These are phyloP conservation scores for Daucus carota DNA, from an alignment of 129 eudicot species.

Conservation along the genomic window DNA sequence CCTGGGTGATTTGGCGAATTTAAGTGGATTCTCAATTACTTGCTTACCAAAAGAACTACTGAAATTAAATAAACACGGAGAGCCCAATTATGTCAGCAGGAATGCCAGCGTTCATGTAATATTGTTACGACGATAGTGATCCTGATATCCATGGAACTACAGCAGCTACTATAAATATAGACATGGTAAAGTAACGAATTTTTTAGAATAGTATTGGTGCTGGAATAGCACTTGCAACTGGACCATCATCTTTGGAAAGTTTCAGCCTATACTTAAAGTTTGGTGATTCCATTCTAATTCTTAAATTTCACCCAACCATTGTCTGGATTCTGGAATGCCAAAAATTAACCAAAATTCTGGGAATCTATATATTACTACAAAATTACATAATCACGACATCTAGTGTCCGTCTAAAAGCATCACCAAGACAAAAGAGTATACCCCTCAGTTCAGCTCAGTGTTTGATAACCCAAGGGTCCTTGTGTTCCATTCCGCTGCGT, in stretches of 20 bases:
- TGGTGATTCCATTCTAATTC: neutral
- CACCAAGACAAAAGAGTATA: neutral
- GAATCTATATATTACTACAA: neutral
- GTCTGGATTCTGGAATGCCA: neutral
- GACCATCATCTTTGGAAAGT: neutral
- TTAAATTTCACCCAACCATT: neutral
- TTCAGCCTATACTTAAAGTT: neutral
- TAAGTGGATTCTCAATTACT: no score
- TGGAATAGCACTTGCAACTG: neutral
- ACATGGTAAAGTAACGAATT: neutral
- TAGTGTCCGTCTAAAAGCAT: neutral
- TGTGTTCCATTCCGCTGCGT: conserved; percentile 34
- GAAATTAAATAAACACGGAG: no score
- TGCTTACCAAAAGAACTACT: no score
- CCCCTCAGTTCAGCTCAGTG: conserved; percentile 47
- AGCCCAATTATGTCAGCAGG: no score
- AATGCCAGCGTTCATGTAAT: no score
- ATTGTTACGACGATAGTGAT: neutral
- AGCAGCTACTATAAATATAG: neutral
- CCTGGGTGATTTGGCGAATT: no score
- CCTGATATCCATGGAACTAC: neutral
- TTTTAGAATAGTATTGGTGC: neutral
- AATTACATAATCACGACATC: neutral
- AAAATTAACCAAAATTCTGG: neutral
- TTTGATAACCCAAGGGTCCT: conserved; percentile 65